A percentile compares a stretch with the other conserved stretches of the same genome.
Conservation (phyloP, 345 rosid species). For the Eucalyptus viminalis region DNA sequence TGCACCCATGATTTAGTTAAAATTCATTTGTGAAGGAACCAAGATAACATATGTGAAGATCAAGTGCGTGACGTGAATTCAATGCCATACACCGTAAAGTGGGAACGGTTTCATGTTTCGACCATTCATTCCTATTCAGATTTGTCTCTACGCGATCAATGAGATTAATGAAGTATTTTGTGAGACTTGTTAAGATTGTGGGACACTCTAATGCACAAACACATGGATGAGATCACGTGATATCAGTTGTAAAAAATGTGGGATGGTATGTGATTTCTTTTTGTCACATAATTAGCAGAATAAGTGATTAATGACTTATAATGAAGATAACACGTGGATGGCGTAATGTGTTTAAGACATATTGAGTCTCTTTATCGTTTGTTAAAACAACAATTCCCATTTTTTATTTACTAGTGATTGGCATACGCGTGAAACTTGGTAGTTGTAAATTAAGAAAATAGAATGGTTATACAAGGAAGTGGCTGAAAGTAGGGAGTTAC, state of each 20-base stretch:
- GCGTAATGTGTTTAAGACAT: neutral
- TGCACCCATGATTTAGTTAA: neutral
- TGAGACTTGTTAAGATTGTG: neutral
- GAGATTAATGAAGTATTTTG: neutral
- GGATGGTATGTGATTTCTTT: neutral
- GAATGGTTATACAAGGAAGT: neutral
- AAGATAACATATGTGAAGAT: neutral
- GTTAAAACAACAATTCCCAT: neutral
- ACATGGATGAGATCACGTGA: fast-evolving
- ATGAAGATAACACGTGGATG: neutral
- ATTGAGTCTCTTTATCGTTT: neutral
- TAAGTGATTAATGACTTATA: neutral
- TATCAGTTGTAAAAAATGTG: neutral
- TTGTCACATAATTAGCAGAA: neutral
- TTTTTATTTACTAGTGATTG: neutral
- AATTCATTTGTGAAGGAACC: neutral
- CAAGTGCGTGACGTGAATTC: fast-evolving
- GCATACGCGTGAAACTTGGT: neutral
- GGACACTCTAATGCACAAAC: neutral
- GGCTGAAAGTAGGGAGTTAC: neutral
- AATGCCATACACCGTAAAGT: neutral
- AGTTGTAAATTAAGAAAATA: neutral
- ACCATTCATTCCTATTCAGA: neutral
- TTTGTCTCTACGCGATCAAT: neutral
- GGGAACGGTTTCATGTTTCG: neutral